These are phyloP conservation scores for Ceratorhiza oryzae-sativae DNA, from an alignment of 1,284 basidiomycete genomes.

Conservation along the genomic window DNA sequence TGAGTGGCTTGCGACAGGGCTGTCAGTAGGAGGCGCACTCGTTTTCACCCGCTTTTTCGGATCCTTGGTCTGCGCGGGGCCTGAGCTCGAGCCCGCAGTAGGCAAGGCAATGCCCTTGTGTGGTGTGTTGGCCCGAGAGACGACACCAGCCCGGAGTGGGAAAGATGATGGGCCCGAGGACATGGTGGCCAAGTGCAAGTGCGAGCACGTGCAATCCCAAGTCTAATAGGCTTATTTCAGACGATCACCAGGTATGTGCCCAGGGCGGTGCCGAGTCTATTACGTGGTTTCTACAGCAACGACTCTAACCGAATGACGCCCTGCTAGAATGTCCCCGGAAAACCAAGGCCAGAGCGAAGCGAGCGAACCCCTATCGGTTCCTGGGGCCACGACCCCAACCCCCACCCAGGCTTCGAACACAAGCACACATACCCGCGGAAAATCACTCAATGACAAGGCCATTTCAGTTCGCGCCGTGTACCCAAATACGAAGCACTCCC, in stretches of 20 bases:
- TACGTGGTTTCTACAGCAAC: slow-evolving; percentile 23
- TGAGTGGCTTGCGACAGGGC: slow-evolving; percentile 51
- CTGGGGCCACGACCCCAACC: not conserved
- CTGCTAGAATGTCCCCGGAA: slow-evolving; percentile 6
- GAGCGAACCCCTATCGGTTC: not conserved
- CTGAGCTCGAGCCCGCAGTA: slow-evolving; percentile 5
- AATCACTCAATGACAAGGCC: slow-evolving; percentile 25
- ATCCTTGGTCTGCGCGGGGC: slow-evolving; percentile 11
- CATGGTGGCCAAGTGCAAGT: slow-evolving; percentile 22
- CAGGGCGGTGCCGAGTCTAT: not conserved
- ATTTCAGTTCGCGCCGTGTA: not conserved
- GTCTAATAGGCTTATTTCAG: slow-evolving; percentile 1
- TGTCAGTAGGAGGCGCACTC: slow-evolving; percentile 55
- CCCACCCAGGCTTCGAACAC: not conserved
- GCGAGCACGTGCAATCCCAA: slow-evolving; percentile 14
- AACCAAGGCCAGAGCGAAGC: not conserved
- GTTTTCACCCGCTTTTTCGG: slow-evolving; percentile 68
- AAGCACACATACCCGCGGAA: slow-evolving; percentile 11
- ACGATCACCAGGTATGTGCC: slow-evolving; percentile 15
- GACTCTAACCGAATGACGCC: not conserved
- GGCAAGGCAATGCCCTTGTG: slow-evolving; percentile 28
- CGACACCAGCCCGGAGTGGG: slow-evolving; percentile 20
- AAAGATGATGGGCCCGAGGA: slow-evolving; percentile 25
- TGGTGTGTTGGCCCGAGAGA: slow-evolving; percentile 25
- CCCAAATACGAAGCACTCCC: slow-evolving; percentile 14